A percentile compares a stretch with the other conserved stretches of the same genome.
phyloP scores from a whole-genome alignment of 2,329 filamentous ascomycete species.

The Sporothrix schenckii region DNA sequence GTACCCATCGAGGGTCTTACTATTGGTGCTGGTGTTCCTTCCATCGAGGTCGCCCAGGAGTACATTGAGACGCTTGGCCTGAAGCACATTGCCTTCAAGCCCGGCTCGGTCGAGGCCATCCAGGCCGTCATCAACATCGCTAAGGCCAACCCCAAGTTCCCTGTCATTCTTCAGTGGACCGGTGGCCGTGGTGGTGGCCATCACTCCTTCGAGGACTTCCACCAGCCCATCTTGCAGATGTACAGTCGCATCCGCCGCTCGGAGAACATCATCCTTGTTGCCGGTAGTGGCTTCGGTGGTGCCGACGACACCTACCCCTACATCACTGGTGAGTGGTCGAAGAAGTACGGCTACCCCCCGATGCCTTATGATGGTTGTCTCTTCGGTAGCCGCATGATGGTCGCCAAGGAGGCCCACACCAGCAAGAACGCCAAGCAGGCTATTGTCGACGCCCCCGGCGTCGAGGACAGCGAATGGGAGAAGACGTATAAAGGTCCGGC shows the following conservation, averaged over 20 bases:
- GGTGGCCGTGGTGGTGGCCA: slow-evolving; percentile 91
- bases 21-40: slow-evolving; percentile 90
- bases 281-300: slow-evolving; percentile 89
- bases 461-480: slow-evolving; percentile 85
- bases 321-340: slow-evolving; percentile 86
- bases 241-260: slow-evolving; percentile 84
- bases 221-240: slow-evolving; percentile 87
- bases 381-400: slow-evolving; percentile 93
- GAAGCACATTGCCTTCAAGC: slow-evolving; percentile 94
- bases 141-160: slow-evolving; percentile 90
- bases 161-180: slow-evolving; percentile 93
- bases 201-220: slow-evolving; percentile 95
- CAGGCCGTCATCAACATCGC: slow-evolving; percentile 90
- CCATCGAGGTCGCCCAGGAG: slow-evolving; percentile 87
- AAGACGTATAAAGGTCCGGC: slow-evolving; percentile 89
- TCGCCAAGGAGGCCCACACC: slow-evolving; percentile 87
- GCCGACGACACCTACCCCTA: slow-evolving; percentile 91
- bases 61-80: slow-evolving; percentile 92
- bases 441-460: slow-evolving; percentile 81
- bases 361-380: slow-evolving; percentile 95
- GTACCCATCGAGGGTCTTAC: slow-evolving; percentile 90
- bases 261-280: slow-evolving; percentile 84
- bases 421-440: slow-evolving; percentile 86
- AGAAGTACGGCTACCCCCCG: slow-evolving; percentile 79
- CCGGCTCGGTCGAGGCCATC: slow-evolving; percentile 84